Evolutionary conservation across 139 green algal species (phyloP), one percentile per base, ranked within the genome.

Genomic region (Chlorella ohadii): DNA sequence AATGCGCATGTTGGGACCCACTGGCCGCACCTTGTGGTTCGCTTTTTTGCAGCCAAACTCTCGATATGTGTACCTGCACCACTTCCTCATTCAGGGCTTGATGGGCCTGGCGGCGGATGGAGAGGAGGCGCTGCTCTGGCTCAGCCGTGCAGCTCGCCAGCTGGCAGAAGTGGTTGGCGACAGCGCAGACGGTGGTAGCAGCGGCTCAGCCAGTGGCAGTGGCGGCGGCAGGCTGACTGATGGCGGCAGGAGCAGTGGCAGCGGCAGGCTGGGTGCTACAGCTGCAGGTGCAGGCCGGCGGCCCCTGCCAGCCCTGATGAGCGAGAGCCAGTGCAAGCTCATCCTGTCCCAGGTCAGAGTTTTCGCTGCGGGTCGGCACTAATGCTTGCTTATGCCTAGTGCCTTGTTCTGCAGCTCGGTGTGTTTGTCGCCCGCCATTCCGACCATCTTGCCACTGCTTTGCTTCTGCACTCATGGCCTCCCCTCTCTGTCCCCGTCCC

Each of bases 91-190:
- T 67, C 79, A 84, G 79, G 79, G 79, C 51, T 19, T 57, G 33
- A 66, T 84, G 66, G 79, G 66, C 1, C 66, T 84, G 47, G n/a
- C 67, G 1, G 51, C 33, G 0, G 79, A 84, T 12, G 73, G 66
- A 4, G 79, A 84, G 79, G 79, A 84, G 79, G 66, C 79, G 20
- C 12, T 57, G 25, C 55, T 84, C 67, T 78, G 67, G 79, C 79
- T 84, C 19, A 23, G 34, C 4, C 79, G 79, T 9, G n/a, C 51
- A 33, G 66, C 79, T 13, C 33, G 55, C 34, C 79, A 84, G 79
- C 66, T 84, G 33, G 47, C 17, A 27, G 47, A 38, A 1, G 9
- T 59, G 1, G 5, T 78, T 20, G 39, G 16, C 20, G 33, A 34
- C 19, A 34, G 47, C 23, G 22, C 74, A 70, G 71, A 44, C 1